Base-by-base conservation (phyloP, 2,329 filamentous ascomycete species). In the Fusarium xyrophilum region DNA sequence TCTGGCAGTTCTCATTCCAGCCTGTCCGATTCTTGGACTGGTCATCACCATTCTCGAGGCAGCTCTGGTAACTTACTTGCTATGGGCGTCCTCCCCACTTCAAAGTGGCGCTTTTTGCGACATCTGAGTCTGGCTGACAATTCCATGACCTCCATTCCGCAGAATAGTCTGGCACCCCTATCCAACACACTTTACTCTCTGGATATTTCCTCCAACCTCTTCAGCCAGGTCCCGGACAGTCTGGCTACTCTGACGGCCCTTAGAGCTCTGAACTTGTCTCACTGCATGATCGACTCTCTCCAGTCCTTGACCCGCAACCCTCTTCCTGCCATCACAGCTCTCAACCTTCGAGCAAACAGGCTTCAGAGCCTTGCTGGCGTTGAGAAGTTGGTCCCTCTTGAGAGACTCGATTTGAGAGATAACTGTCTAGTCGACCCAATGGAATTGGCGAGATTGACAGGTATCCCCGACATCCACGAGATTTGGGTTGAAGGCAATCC, bases 221-320 rank as follows among this genome's bases (percentile, higher is more conserved):
- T 99, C 78, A 89, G 89, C n/a, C 92, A 97, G 77, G 91, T 98
- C 56, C 96, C 96, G 2, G 96, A 98, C 77, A 96, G 92, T 73
- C 82, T 99, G 60, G 91, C 94, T 15, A 92, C 88, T 13, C 83
- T 99, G 60, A 93, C 93, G 23, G 91, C 93, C 30, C 86, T 99
- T n/a, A 89, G 94, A 68, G 94, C 96, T 27, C 82, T 99, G 56
- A 98, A 99, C 74, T 84, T 99, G 28, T 97, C 95, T 7, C 92
- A 97, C 74, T 98, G 95, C 84, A 97, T 98, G 94, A 98, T 99
- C 67, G 92, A 95, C 72, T 96, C 93, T 19, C 84, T 99, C 58
- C 92, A 96, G 74, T 97, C 95, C 4, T 83, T 99, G 42, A 89
- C 89, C 4, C 89, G 91, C 67, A 96, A 91, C 74, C 93, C 96